Evolutionary conservation across 1,284 basidiomycete genomes (phyloP), one percentile per base, ranked within the genome.

Genomic region (Sporisorium scitamineum): DNA sequence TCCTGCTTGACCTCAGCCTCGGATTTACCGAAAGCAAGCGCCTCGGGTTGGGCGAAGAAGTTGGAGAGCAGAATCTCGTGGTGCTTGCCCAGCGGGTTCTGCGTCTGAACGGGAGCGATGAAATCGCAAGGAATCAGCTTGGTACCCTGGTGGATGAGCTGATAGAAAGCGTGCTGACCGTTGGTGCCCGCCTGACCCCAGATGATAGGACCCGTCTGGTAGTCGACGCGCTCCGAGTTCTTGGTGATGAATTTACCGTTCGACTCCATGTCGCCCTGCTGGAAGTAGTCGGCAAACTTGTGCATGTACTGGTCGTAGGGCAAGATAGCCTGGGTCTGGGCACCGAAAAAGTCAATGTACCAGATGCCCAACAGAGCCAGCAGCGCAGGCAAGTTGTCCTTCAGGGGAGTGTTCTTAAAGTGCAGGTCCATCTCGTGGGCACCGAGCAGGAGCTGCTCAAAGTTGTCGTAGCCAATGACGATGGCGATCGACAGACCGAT

Each of bases 271-370:
- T 99, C 96, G 51, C 95, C 95, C 88, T 99, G 96, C 87, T 99
- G 96, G 93, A 99, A 99, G 89, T 99, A 99, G 87, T 98, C 96
- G 61, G 96, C 96, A 85, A 99, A 99, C 87, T 97, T 97, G 90
- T 97, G 93, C 80, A 99, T 88, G 88, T 99, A 99, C 87, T 99
- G 96, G 87, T 99, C 97, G 85, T 99, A 99, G 5, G 96, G 95
- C 34, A 99, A 89, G 52, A 99, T 90, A 8, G 93, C 94, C 82
- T 97, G 94, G 1, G 96, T 97, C 88, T 98, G 94, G 44, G 95
- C 89, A 74, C 93, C 93, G 86, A 95, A 97, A 87, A 98, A 98
- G 88, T 98, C 93, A 86, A 97, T 97, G 89, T 98, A 98, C 96
- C 96, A 99, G 85, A 98, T 90, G 14, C 96, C 96, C 70, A 97